Conservation (phyloP, 2,329 filamentous ascomycete species). For the Curvularia sp. region DNA sequence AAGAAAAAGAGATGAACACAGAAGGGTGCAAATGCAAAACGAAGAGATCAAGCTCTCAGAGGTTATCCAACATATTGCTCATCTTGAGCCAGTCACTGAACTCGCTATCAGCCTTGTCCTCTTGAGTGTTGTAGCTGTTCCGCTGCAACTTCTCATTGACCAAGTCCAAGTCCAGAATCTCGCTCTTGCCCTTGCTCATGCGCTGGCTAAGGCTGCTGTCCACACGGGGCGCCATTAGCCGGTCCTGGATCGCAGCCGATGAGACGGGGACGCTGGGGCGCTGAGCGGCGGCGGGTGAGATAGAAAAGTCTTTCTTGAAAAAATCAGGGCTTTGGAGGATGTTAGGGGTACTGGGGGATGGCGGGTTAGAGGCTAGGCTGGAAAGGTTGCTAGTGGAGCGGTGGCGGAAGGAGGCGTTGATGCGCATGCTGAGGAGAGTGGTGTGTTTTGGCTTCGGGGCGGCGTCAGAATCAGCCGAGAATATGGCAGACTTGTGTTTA, state of each 20-base stretch:
- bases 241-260: not conserved
- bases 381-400: not conserved
- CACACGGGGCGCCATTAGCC: slow-evolving; percentile 7
- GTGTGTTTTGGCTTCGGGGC: slow-evolving; percentile 21
- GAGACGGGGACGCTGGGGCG: not conserved
- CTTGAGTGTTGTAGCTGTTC: not conserved
- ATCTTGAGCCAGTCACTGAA: slow-evolving; percentile 6
- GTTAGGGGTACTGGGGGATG: not conserved
- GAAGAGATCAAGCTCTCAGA: not conserved
- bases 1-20: not conserved
- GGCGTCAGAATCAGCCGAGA: slow-evolving; percentile 1
- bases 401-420: slow-evolving; percentile 16
- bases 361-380: not conserved
- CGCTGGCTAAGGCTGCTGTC: slow-evolving; percentile 3
- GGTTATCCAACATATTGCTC: not conserved
- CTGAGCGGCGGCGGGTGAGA: not conserved
- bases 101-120: not conserved
- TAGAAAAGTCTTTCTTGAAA: slow-evolving; percentile 6
- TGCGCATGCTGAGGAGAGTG: slow-evolving; percentile 23
- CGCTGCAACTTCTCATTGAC: not conserved
- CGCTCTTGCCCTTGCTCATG: not conserved
- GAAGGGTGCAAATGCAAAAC: not conserved
- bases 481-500: slow-evolving; percentile 8
- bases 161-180: not conserved
- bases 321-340: slow-evolving; percentile 14